Conservation (phyloP, 768 basidiomycete species). For the Kwoniella botswanensis region DNA sequence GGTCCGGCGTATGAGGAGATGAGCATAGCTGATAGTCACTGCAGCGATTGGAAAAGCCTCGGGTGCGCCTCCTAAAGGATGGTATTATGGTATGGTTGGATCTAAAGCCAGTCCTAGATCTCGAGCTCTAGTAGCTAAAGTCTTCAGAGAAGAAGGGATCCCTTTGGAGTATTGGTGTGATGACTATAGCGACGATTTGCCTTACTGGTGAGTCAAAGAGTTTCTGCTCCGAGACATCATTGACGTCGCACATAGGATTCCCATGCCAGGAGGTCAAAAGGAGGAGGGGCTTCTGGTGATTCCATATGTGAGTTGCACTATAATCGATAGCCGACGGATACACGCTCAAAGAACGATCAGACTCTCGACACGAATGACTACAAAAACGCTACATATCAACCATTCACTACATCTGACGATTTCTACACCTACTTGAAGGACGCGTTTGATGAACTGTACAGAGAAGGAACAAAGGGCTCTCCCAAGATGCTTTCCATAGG, state of each 20-base stretch:
- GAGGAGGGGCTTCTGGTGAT: constrained; percentile 38
- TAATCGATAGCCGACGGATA: neutral
- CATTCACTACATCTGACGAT: constrained; percentile 38
- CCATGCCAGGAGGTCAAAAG: constrained; percentile 15
- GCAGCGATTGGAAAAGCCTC: constrained; percentile 29
- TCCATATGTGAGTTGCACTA: constrained; percentile 28
- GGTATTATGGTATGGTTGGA: constrained; percentile 53
- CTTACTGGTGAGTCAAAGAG: constrained; percentile 24
- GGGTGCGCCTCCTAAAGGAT: constrained; percentile 32
- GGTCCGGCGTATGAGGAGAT: neutral
- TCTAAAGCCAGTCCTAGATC: constrained; percentile 39
- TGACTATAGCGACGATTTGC: constrained; percentile 47
- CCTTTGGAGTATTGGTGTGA: constrained; percentile 44
- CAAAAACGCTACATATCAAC: constrained; percentile 43
- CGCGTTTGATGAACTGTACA: constrained; percentile 45
- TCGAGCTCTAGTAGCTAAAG: constrained; percentile 41
- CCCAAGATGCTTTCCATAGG: constrained; percentile 50
- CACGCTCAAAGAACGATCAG: neutral
- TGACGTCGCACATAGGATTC: constrained; percentile 22
- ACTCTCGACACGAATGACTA: constrained; percentile 52
- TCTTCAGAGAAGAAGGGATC: constrained; percentile 44
- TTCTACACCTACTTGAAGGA: constrained; percentile 43
- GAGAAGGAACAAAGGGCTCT: constrained; percentile 27
- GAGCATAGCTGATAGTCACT: neutral
- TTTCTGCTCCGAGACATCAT: neutral